Evolutionary conservation across 192 early-diverging fungal genomes (phyloP).

Genomic region (Coemansia sp.): DNA sequence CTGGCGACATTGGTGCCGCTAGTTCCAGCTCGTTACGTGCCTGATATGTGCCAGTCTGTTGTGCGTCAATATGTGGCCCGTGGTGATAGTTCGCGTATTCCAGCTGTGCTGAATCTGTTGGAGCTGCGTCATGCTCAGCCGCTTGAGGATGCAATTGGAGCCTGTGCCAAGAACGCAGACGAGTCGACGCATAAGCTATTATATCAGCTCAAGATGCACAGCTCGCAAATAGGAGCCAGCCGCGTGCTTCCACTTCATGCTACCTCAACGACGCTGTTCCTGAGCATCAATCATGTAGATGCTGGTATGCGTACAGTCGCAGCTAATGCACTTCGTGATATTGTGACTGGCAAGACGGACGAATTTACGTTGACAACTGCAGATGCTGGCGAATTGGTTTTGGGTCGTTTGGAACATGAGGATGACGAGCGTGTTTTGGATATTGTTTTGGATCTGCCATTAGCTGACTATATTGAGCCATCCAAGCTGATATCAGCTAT

Average conservation of each 20-base stretch:
- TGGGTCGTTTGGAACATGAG: slow-evolving; percentile 36
- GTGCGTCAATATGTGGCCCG: slow-evolving; percentile 21
- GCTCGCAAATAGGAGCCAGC: slow-evolving; percentile 11
- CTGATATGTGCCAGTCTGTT: slow-evolving; percentile 21
- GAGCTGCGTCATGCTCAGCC: slow-evolving; percentile 34
- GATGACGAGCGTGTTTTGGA: slow-evolving; percentile 33
- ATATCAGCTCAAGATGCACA: slow-evolving; percentile 34
- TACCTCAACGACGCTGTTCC: slow-evolving; percentile 73
- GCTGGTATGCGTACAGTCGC: slow-evolving; percentile 67
- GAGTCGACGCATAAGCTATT: slow-evolving; percentile 27
- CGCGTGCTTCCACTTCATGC: slow-evolving; percentile 57
- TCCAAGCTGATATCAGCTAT: slow-evolving; percentile 21
- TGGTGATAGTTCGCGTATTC: slow-evolving; percentile 1
- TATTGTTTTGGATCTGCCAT: slow-evolving; percentile 20
- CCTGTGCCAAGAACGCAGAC: slow-evolving; percentile 2
- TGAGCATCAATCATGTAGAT: slow-evolving; percentile 76
- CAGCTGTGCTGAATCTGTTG: slow-evolving; percentile 14
- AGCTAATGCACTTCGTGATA: slow-evolving; percentile 61
- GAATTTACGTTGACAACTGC: slow-evolving; percentile 19
- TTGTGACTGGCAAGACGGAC: slow-evolving; percentile 48
- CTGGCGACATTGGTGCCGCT: slow-evolving; percentile 16
- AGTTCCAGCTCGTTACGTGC: slow-evolving; percentile 10
- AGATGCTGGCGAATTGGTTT: slow-evolving; percentile 18
- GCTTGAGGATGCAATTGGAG: slow-evolving; percentile 35
- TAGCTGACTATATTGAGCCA: slow-evolving; percentile 12